These are phyloP conservation scores for Microbotryum scabiosae DNA, from an alignment of 1,284 basidiomycete genomes.

Conservation along the genomic window DNA sequence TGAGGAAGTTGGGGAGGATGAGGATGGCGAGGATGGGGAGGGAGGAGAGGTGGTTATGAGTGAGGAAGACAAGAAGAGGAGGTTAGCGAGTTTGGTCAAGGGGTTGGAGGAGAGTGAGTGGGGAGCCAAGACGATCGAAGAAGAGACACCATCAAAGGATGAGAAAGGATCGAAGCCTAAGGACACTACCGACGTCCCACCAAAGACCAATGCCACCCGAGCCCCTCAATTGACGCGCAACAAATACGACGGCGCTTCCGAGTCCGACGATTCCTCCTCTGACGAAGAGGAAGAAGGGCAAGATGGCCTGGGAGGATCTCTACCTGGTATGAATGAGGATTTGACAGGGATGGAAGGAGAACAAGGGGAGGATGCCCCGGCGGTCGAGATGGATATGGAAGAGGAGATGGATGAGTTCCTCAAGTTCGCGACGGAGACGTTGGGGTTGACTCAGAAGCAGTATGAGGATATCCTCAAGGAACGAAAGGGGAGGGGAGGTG, in stretches of 20 bases:
- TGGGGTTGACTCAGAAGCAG: slow-evolving; percentile 74
- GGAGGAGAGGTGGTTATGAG: slow-evolving; percentile 35
- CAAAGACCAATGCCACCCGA: neutral
- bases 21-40: slow-evolving; percentile 35
- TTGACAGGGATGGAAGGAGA: slow-evolving; percentile 45
- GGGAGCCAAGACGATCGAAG: neutral
- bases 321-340: slow-evolving; percentile 1
- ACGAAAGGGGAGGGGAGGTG: slow-evolving; percentile 64
- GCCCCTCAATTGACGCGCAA: slow-evolving; percentile 20
- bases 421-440: slow-evolving; percentile 77
- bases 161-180: neutral
- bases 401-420: slow-evolving; percentile 86
- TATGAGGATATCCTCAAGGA: slow-evolving; percentile 74
- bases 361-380: slow-evolving; percentile 62
- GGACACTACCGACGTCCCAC: no score
- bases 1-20: slow-evolving; percentile 35
- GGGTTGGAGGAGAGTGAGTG: neutral
- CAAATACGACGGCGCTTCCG: slow-evolving; percentile 31
- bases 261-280: slow-evolving; percentile 13
- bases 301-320: slow-evolving; percentile 8
- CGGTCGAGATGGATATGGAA: slow-evolving; percentile 63
- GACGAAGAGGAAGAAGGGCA: slow-evolving; percentile 25
- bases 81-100: no score
- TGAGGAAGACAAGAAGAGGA: slow-evolving; percentile 37
- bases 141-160: neutral